These are phyloP conservation scores for Chlamydomonas schloesseri DNA, from an alignment of 139 green algal genomes.

Conservation along the genomic window DNA sequence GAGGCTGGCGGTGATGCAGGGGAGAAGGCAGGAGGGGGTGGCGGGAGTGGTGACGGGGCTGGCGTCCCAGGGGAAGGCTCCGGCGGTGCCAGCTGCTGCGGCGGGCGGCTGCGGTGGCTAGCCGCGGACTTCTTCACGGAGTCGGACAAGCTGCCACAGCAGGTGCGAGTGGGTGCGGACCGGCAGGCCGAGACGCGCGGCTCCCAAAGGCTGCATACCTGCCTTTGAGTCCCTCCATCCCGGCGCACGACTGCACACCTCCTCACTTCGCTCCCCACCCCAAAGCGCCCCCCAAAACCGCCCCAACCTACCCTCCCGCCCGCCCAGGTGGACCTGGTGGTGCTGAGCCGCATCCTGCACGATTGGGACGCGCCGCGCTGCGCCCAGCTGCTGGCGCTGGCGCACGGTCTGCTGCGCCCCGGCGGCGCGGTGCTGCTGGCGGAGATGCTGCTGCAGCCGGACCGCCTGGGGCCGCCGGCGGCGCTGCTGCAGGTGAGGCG, in stretches of 20 bases:
- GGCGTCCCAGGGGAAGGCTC: too few relatives aligned
- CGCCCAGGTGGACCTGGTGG: conserved; percentile 33
- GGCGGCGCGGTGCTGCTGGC: conserved; percentile 53
- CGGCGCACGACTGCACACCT: too few relatives aligned
- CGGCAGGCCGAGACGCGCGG: too few relatives aligned
- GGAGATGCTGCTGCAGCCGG: conserved; percentile 63
- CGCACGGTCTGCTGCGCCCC: conserved; percentile 34
- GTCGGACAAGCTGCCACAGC: conserved; percentile 26
- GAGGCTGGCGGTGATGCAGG: too few relatives aligned
- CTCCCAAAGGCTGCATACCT: too few relatives aligned
- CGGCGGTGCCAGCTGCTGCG: too few relatives aligned
- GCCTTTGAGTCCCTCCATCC: too few relatives aligned
- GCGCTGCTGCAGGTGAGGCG: conserved; percentile 50
- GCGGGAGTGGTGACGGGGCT: too few relatives aligned
- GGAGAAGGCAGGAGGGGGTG: too few relatives aligned
- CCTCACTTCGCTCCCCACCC: too few relatives aligned
- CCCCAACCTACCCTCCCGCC: too few relatives aligned
- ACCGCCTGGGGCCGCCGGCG: conserved; percentile 25
- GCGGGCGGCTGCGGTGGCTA: conserved; percentile 48
- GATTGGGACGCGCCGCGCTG: conserved; percentile 56
- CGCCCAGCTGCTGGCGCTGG: conserved; percentile 35
- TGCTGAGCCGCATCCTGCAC: conserved; percentile 58
- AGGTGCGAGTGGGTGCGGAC: neutral
- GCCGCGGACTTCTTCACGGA: conserved; percentile 55
- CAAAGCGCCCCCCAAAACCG: too few relatives aligned